These are phyloP conservation scores for Hemileia vastatrix DNA, from an alignment of 1,284 basidiomycete genomes.

Conservation along the genomic window DNA sequence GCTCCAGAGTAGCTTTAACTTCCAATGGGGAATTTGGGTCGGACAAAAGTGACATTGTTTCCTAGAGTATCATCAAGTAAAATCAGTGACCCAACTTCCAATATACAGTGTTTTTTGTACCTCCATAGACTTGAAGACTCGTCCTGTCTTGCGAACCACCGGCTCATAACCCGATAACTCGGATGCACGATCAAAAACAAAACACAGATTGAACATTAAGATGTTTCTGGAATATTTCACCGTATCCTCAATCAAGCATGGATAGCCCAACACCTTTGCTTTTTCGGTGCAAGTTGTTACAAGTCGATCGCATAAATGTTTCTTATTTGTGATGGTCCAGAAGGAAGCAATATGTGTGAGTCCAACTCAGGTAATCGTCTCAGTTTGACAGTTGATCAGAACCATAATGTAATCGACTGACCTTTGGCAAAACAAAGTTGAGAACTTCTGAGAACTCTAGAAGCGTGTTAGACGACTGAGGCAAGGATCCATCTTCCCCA, in stretches of 20 bases:
- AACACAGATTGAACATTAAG: constrained; percentile 91
- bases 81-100: not conserved
- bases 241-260: constrained; percentile 58
- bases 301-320: constrained; percentile 66
- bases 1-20: constrained; percentile 80
- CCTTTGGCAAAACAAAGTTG: constrained; percentile 21
- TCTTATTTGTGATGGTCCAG: not conserved
- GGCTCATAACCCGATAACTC: constrained; percentile 92
- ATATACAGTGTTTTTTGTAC: constrained; percentile 47
- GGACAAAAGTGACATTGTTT: constrained; percentile 81
- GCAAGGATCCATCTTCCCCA: too few relatives aligned
- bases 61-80: constrained; percentile 49
- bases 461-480: not conserved
- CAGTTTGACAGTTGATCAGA: not conserved
- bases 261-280: constrained; percentile 78
- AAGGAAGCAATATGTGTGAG: too few relatives aligned
- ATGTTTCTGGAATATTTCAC: constrained; percentile 55
- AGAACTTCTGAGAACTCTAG: constrained; percentile 17
- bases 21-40: constrained; percentile 59
- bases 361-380: not conserved
- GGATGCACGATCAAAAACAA: constrained; percentile 82
- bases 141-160: constrained; percentile 83
- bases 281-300: constrained; percentile 58
- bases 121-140: constrained; percentile 77
- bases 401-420: not conserved